phyloP scores from a whole-genome alignment of 176 grass and related monocot genomes.

The Rhynchospora tenuis region DNA sequence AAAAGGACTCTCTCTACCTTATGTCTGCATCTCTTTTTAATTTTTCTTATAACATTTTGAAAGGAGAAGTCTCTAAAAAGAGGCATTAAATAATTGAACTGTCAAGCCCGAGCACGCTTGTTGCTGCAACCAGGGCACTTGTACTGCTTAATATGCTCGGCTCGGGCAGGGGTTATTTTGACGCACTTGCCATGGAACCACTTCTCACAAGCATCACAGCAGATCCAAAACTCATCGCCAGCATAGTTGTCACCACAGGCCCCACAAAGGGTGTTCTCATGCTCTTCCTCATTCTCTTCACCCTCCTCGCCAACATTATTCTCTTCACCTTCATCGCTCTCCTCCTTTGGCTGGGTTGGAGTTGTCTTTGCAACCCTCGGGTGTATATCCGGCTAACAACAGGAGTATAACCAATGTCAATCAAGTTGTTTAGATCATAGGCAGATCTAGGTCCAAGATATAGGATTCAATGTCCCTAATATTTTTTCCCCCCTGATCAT shows the following conservation, averaged over 20 bases:
- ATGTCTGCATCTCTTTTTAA: background rate
- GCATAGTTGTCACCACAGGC: conserved; percentile 80
- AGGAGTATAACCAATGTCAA: conserved; percentile 20
- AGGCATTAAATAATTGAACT: background rate
- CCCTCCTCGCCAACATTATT: conserved; percentile 36
- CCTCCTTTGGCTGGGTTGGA: conserved; percentile 45
- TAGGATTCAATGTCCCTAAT: no score
- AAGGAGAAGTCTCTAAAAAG: background rate
- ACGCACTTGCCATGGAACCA: conserved; percentile 99
- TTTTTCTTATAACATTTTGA: conserved; percentile 10
- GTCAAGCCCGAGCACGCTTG: conserved; percentile 73
- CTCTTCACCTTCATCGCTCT: conserved; percentile 68
- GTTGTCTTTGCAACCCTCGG: conserved; percentile 50
- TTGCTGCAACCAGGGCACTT: conserved; percentile 90
- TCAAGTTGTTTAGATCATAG: background rate
- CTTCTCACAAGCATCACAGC: conserved; percentile 80
- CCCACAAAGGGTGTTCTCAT: conserved; percentile 77
- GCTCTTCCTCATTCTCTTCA: conserved; percentile 75
- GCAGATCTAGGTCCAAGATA: no score
- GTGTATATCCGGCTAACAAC: conserved; percentile 39
- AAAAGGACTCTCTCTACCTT: background rate
- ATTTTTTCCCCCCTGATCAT: no score
- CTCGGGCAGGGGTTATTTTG: conserved; percentile 85
- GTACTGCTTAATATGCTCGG: conserved; percentile 97
- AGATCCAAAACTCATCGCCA: conserved; percentile 93